phyloP scores from a whole-genome alignment of 305 asterid species.

The Fraxinus xanthoxyloides region DNA sequence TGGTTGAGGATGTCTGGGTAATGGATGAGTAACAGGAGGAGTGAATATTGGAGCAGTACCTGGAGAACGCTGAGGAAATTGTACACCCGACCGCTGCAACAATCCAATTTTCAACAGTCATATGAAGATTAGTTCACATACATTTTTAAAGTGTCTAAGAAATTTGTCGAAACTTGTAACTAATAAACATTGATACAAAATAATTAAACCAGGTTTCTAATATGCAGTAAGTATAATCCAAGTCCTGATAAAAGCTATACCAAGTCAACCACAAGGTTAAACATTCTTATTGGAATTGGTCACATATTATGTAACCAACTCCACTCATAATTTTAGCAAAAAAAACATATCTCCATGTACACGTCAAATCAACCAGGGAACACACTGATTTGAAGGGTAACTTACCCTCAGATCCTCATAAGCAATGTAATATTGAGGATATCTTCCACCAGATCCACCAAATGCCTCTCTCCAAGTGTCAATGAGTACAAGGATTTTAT shows the following conservation, averaged over 20 bases:
- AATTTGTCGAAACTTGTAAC: neutral
- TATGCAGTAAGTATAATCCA: neutral
- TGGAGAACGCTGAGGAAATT: slow-evolving; percentile 65
- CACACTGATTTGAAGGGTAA: neutral
- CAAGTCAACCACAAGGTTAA: neutral
- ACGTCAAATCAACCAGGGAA: neutral
- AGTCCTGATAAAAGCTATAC: neutral
- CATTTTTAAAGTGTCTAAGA: neutral
- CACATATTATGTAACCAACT: neutral
- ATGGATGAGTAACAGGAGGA: slow-evolving; percentile 72
- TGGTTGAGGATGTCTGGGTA: slow-evolving; percentile 65
- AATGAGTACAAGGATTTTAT: slow-evolving; percentile 64
- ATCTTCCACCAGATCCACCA: slow-evolving; percentile 83
- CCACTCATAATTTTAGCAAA: neutral
- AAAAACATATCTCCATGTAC: neutral
- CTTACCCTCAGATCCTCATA: slow-evolving; percentile 90
- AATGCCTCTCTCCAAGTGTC: slow-evolving; percentile 95
- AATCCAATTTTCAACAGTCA: slow-evolving; percentile 1
- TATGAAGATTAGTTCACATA: neutral
- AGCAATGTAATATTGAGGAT: slow-evolving; percentile 87
- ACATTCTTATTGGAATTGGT: neutral
- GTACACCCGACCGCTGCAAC: slow-evolving; percentile 75
- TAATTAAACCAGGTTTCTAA: neutral
- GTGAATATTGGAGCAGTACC: slow-evolving; percentile 76
- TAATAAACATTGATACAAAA: neutral